Conservation (phyloP, 108 stramenopile species). For the Stephanodiscus minutulus region DNA sequence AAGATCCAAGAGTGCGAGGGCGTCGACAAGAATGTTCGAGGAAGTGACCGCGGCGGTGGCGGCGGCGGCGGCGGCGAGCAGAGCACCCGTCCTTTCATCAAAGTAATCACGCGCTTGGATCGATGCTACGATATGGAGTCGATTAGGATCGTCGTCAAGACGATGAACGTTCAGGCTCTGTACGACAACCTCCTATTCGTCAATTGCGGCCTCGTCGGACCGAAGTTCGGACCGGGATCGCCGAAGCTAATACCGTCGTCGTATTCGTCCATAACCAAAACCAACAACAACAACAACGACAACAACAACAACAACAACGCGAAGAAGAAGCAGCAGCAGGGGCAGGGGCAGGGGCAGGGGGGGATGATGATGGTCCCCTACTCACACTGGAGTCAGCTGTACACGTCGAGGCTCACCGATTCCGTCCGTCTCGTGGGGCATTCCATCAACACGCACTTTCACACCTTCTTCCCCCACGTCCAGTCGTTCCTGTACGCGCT, state of each 20-base stretch:
- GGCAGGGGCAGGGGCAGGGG: too few relatives aligned
- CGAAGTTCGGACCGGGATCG: conserved; percentile 47
- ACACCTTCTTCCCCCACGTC: conserved; percentile 49
- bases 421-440: conserved; percentile 48
- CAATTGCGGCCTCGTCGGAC: conserved; percentile 47
- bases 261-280: too few relatives aligned
- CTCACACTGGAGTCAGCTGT: conserved; percentile 50
- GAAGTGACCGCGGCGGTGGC: too few relatives aligned
- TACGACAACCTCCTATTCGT: conserved; percentile 45
- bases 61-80: too few relatives aligned
- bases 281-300: too few relatives aligned
- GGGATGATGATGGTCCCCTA: conserved; percentile 42
- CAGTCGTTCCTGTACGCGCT: conserved; percentile 55
- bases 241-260: conserved; percentile 31
- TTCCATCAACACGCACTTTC: conserved; percentile 51
- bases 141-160: conserved; percentile 24
- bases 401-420: conserved; percentile 41
- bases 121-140: conserved; percentile 52
- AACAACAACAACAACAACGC: too few relatives aligned
- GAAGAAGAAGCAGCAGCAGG: too few relatives aligned
- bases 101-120: conserved; percentile 38
- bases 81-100: conserved; percentile 27
- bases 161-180: conserved; percentile 28
- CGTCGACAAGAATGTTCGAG: conserved; percentile 1
- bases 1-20: conserved; percentile 32